phyloP scores from a whole-genome alignment of 2,329 filamentous ascomycete species.

The Fusarium penzigii region DNA sequence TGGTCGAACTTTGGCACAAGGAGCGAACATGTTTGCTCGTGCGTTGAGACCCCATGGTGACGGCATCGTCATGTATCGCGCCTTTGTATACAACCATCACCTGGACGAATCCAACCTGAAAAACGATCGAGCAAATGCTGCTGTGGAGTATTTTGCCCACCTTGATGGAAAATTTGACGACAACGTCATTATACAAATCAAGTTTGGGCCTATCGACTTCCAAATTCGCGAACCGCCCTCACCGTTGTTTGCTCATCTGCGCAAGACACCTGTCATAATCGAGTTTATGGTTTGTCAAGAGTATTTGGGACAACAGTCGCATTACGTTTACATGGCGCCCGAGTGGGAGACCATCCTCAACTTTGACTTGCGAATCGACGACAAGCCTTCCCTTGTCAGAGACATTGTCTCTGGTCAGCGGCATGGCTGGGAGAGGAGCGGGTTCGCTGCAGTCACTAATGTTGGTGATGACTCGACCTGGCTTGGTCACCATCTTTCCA shows the following conservation, averaged over 20 bases:
- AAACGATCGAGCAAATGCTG: conserved; percentile 66
- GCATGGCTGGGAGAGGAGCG: conserved; percentile 58
- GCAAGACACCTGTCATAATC: conserved; percentile 51
- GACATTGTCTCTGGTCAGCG: conserved; percentile 62
- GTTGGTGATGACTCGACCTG: conserved; percentile 67
- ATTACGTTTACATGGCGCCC: conserved; percentile 67
- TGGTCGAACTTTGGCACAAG: conserved; percentile 62
- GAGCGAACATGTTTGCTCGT: conserved; percentile 55
- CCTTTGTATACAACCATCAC: conserved; percentile 67
- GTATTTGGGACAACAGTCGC: conserved; percentile 70
- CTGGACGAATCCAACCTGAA: conserved; percentile 47
- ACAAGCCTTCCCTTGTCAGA: conserved; percentile 54
- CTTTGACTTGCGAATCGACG: conserved; percentile 65
- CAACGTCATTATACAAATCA: conserved; percentile 73
- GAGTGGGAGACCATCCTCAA: conserved; percentile 69
- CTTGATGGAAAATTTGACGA: conserved; percentile 68
- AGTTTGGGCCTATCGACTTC: conserved; percentile 74
- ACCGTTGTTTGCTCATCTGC: conserved; percentile 60
- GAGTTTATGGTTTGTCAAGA: conserved; percentile 70
- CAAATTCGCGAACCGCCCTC: conserved; percentile 69
- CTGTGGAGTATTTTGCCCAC: conserved; percentile 65
- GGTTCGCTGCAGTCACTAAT: conserved; percentile 67
- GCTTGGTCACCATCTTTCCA: conserved; percentile 68
- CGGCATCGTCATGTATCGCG: conserved; percentile 69
- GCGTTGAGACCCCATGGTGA: conserved; percentile 55